Percentiles rank a stretch among this genome's conserved stretches.
phyloP scores from a whole-genome alignment of 441 rosid genomes.

The Adansonia rubrostipa region DNA sequence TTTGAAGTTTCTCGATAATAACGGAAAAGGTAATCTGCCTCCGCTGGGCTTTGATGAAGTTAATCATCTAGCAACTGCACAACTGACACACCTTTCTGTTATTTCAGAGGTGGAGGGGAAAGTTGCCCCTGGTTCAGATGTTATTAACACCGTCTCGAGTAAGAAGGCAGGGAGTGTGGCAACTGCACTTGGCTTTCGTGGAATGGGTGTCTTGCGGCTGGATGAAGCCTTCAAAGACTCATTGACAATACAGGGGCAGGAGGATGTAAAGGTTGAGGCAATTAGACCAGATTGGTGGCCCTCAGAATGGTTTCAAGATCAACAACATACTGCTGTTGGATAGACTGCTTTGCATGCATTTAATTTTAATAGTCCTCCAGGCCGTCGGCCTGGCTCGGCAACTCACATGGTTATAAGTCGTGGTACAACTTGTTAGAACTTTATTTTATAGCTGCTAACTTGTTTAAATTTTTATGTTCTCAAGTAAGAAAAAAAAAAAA shows the following conservation, averaged over 20 bases:
- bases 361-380: neutral
- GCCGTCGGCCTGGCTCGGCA: constrained; percentile 11
- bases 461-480: neutral
- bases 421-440: neutral
- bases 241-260: constrained; percentile 52
- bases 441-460: neutral
- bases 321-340: constrained; percentile 39
- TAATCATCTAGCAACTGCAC: neutral
- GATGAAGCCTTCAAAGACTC: constrained; percentile 65
- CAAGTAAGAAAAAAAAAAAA: no score
- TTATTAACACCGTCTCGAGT: constrained; percentile 53
- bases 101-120: constrained; percentile 58
- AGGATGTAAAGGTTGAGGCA: constrained; percentile 66
- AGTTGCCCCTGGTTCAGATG: constrained; percentile 69
- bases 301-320: constrained; percentile 65
- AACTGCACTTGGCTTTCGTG: constrained; percentile 67
- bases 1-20: constrained; percentile 53
- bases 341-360: constrained; percentile 20
- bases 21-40: constrained; percentile 54
- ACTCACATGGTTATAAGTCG: neutral
- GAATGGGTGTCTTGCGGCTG: constrained; percentile 77
- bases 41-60: neutral
- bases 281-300: constrained; percentile 86
- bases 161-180: constrained; percentile 78
- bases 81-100: constrained; percentile 4